Evolutionary conservation across 2,329 filamentous ascomycete genomes (phyloP), one percentile per base, ranked within the genome.

Genomic region (Cladosporium sp.): DNA sequence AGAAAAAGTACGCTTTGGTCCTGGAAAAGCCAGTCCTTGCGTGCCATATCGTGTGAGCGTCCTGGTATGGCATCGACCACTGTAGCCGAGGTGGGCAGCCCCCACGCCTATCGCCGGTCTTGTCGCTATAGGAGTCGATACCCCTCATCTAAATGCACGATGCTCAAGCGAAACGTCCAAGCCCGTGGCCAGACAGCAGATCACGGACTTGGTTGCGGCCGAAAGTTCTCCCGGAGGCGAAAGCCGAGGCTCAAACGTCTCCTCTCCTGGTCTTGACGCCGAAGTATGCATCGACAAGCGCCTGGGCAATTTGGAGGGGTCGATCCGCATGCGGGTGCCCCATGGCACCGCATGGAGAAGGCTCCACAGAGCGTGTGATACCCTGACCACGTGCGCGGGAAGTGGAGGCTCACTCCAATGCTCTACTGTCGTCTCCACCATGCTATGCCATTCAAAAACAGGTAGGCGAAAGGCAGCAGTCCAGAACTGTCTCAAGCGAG

Each of bases 241-340:
- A 19, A 28, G 46, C 46, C 46, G 46, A 49, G 46, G 46, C 34
- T 13, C 9, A 18, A 9, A 16, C 38, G 16, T 9, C 18, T 48
- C 35, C 34, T 19, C 45, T 41, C 16, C 22, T 11, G 19, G 22
- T 28, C 22, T 28, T 28, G 22, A 28, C 22, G 22, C 22, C 22
- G 22, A 28, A 28, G 22, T 28, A n/a, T 28, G 16, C 41, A 43
- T 43, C 19, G 13, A 32, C 41, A 50, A 41, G 40, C 40, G 48
- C 38, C 48, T 50, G 48, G 48, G 48, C 48, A 50, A 50, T 50
- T 43, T 50, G 48, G 46, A 49, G 46, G 40, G 43, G 16, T 38
- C 11, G 13, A 14, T 38, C 10, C n/a, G n/a, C 35, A 11, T 50
- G 48, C 38, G 46, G 22, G 40, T 43, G 40, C 48, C 48, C 48